A percentile compares a stretch with the other conserved stretches of the same genome.
These are phyloP conservation scores for Ustilaginoidea virens DNA, from an alignment of 2,329 filamentous ascomycete species.

Conservation along the genomic window DNA sequence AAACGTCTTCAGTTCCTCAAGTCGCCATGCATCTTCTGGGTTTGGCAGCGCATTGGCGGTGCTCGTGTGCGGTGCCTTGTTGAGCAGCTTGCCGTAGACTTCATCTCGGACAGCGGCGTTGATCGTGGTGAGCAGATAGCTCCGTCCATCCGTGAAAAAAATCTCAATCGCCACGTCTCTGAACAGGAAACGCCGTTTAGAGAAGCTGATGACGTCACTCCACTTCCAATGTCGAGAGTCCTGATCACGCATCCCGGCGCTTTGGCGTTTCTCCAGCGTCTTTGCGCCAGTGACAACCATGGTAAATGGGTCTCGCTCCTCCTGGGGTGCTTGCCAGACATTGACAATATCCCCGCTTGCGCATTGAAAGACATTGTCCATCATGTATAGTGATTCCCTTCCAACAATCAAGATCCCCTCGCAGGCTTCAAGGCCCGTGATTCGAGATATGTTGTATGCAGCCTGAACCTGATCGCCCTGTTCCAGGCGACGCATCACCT, in stretches of 20 bases:
- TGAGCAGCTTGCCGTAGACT: constrained; percentile 58
- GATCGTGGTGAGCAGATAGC: constrained; percentile 79
- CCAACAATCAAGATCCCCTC: constrained; percentile 90
- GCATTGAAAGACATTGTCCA: constrained; percentile 93
- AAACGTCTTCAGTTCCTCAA: constrained; percentile 63
- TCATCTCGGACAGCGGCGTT: constrained; percentile 62
- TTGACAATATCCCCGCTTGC: constrained; percentile 94
- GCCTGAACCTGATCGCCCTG: constrained; percentile 84
- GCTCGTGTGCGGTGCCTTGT: constrained; percentile 66
- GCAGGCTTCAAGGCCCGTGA: constrained; percentile 82
- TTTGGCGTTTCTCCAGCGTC: constrained; percentile 44
- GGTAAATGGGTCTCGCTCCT: constrained; percentile 90
- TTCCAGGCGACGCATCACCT: constrained; percentile 88
- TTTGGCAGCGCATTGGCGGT: constrained; percentile 54
- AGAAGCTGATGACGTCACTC: constrained; percentile 88
- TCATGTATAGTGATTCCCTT: constrained; percentile 81
- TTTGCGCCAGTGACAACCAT: constrained; percentile 70
- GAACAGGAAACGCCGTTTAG: constrained; percentile 88
- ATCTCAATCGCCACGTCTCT: constrained; percentile 93
- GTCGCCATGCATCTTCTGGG: constrained; percentile 79
- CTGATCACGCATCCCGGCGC: constrained; percentile 44
- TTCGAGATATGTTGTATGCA: constrained; percentile 88
- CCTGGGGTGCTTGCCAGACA: constrained; percentile 79
- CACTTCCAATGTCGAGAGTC: constrained; percentile 86
- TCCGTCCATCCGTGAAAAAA: constrained; percentile 93